Base-by-base conservation (phyloP, 352 stramenopile species). In the Achlya hypogyna region DNA sequence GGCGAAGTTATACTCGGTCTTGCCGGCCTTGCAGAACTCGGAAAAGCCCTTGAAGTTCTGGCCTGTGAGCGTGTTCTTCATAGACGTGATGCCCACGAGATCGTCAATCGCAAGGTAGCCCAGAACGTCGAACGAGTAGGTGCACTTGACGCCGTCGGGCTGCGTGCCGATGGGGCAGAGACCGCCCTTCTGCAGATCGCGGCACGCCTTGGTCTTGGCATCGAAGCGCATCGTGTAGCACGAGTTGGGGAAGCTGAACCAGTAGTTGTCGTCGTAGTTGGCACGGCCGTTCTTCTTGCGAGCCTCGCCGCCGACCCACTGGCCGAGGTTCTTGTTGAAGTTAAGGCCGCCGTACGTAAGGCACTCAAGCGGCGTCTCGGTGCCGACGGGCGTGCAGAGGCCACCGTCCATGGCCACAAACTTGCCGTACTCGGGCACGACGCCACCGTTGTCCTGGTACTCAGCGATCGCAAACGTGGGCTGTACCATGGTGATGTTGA, bases 331-430 rank as follows among this genome's bases (percentile, higher is more conserved):
- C 31, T 67, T 70, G 38, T 76, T 49, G 42, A 73, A 76, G 29
- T 77, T 73, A 4, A 82, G 53, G 12, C 79, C 78, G 18, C 74
- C 72, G 66, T 72, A 86, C 32, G 78, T 52, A 56, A 85, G 77
- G 71, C 78, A 84, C 22, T 52, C 65, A 29, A 74, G 60, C 0
- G 78, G 70, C 2, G 78, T 23, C 29, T 76, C 74, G 2, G 3
- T 53, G 27, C 75, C 79, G 20, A 76, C 79, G 8, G 51, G 60
- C 31, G 81, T 87, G 63, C 82, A 89, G 42, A 82, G 75, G 40
- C 71, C 79, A 4, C 77, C 72, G 56, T 89, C 78, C 82, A 91
- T 88, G 10, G 78, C 71, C 14, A 89, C 62, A 47, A 84, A 87
- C 8, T 72, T 66, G 12, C 76, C 72, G 63, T 86, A 87, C 71